These are phyloP conservation scores for Aspergillus flavus DNA, from an alignment of 2,329 filamentous ascomycete genomes.

Conservation along the genomic window DNA sequence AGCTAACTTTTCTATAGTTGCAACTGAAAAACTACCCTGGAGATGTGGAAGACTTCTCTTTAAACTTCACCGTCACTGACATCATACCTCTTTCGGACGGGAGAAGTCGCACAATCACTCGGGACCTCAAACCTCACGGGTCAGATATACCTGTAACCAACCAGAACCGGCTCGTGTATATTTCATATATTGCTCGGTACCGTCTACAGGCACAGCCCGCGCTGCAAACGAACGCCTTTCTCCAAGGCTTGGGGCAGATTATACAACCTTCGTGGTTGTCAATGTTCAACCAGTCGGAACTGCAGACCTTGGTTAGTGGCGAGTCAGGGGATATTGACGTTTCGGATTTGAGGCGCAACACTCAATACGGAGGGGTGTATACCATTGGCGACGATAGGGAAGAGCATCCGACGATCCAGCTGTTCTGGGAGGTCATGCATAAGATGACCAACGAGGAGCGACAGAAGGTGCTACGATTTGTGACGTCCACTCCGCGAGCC, in stretches of 20 bases:
- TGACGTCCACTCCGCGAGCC: slow-evolving; percentile 88
- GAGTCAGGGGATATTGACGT: slow-evolving; percentile 85
- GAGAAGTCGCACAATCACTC: slow-evolving; percentile 65
- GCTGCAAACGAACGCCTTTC: slow-evolving; percentile 82
- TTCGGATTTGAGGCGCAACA: slow-evolving; percentile 80
- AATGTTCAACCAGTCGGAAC: slow-evolving; percentile 97
- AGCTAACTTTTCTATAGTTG: slow-evolving; percentile 36
- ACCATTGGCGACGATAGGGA: slow-evolving; percentile 81
- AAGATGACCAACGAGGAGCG: slow-evolving; percentile 74
- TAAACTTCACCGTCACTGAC: slow-evolving; percentile 90
- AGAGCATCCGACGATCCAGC: slow-evolving; percentile 80
- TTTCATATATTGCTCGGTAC: slow-evolving; percentile 86
- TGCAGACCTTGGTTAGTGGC: slow-evolving; percentile 90
- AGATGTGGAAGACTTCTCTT: slow-evolving; percentile 75
- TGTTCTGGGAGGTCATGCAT: slow-evolving; percentile 92
- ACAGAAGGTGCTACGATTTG: slow-evolving; percentile 88
- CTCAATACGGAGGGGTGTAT: slow-evolving; percentile 85
- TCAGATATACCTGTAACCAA: slow-evolving; percentile 81
- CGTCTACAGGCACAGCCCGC: slow-evolving; percentile 79
- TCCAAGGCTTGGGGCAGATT: slow-evolving; percentile 81
- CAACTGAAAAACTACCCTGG: slow-evolving; percentile 82
- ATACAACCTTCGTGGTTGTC: slow-evolving; percentile 91
- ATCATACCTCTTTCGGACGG: slow-evolving; percentile 56
- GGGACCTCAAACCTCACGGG: slow-evolving; percentile 75
- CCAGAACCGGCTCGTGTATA: slow-evolving; percentile 90